Evolutionary conservation across 768 basidiomycete species (phyloP).

Genomic region (Trichaptum fuscoviolaceum): DNA sequence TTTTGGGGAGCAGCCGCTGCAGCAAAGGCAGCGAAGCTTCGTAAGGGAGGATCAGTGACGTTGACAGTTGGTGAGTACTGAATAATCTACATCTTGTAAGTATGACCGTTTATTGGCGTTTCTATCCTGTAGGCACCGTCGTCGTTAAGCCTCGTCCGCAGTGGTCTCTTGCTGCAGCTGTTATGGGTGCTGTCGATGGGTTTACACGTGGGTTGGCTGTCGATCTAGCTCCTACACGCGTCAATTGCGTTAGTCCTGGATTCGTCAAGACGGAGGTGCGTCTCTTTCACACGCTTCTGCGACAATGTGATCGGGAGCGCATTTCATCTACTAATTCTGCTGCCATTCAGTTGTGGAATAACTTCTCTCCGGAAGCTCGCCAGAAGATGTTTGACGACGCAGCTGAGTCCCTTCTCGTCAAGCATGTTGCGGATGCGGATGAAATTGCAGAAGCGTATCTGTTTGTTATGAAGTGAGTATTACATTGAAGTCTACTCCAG

Average conservation of each 20-base stretch:
- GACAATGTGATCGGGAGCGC: too few species aligned
- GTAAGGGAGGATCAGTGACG: slow-evolving; percentile 12
- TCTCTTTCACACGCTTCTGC: background rate
- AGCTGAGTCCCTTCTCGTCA: slow-evolving; percentile 9
- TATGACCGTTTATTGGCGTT: too few species aligned
- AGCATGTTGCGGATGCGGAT: slow-evolving; percentile 11
- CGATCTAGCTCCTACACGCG: slow-evolving; percentile 17
- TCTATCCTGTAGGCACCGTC: slow-evolving; percentile 9
- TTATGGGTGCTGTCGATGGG: slow-evolving; percentile 13
- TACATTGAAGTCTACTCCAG: too few species aligned
- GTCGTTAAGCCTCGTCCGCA: slow-evolving; percentile 8
- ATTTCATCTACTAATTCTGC: background rate
- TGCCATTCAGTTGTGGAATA: slow-evolving; percentile 13
- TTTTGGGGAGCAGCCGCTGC: too few species aligned
- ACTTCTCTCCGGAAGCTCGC: slow-evolving; percentile 5
- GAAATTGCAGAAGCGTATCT: slow-evolving; percentile 19
- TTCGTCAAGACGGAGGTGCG: slow-evolving; percentile 13
- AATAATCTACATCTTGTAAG: too few species aligned
- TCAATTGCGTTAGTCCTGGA: slow-evolving; percentile 15
- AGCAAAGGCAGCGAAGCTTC: slow-evolving; percentile 11
- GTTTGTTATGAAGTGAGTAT: slow-evolving; percentile 18
- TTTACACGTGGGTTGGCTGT: slow-evolving; percentile 16
- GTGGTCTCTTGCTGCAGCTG: slow-evolving; percentile 13
- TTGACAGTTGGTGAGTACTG: slow-evolving; percentile 13
- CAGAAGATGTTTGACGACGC: slow-evolving; percentile 6